Evolutionary conservation across 257 asterid species (phyloP), one percentile per base, ranked within the genome.

Genomic region (Capsicum pubescens): DNA sequence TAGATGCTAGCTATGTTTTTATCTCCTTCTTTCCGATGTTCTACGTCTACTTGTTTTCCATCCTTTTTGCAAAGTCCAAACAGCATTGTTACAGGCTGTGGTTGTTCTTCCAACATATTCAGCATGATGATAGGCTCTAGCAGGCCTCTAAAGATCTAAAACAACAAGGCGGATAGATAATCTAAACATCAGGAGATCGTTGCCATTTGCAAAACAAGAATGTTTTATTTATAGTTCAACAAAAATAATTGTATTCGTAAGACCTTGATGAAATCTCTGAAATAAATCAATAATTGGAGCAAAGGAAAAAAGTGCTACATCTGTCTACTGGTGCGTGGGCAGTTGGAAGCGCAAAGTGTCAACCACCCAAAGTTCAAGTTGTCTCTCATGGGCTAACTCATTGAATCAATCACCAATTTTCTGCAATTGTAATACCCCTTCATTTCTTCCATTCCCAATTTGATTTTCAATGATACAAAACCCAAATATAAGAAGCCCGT

Each of bases 51-150:
- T 16, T 76, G 86, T 81, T 92, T 96, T 50, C 95, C 94, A 15
- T 89, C 90, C 84, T 87, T 96, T 86, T 92, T 98, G 91, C 97
- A 92, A 9, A 89, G 69, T 74, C 90, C 93, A 35, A 86, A 92
- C 69, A 96, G 92, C 92, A 84, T 64, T 1, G 97, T 92, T 76
- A 96, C 97, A 0, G 99, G 98, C 48, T 92, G 98, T 32, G 97
- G 99, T 67, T 93, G 94, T 72, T 85, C 85, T 86, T 88, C 87
- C 84, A 96, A 85, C 85, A 80, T 21, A 61, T 91, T 93, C 42
- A 89, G 93, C 14, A 88, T 92, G 13, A 92, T 84, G 19, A 93
- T 86, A 17, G 99, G 99, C 87, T 94, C 94, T 63, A 93, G 64
- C 21, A 96, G 84, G 52, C 85, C 82, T 60, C 90, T 90, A 80